Conservation (phyloP, 2,329 filamentous ascomycete genomes). For the Xylaria polymorpha region DNA sequence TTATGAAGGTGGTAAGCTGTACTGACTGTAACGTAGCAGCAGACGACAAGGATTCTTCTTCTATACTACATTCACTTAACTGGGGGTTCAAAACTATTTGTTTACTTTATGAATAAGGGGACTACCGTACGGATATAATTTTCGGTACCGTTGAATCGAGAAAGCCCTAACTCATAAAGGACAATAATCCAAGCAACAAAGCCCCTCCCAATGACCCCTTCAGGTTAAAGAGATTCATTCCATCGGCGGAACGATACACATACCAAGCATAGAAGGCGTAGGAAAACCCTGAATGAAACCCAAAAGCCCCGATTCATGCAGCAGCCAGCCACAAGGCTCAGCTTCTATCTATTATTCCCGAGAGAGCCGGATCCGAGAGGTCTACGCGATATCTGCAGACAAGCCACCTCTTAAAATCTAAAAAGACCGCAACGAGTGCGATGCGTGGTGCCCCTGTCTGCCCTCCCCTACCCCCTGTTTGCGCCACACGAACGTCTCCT, state of each 20-base stretch:
- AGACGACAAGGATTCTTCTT: neutral
- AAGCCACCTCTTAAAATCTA: neutral
- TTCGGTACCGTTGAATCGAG: neutral
- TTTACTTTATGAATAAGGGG: neutral
- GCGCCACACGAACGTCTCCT: neutral
- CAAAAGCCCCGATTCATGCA: neutral
- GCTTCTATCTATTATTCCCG: neutral
- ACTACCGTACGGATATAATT: neutral
- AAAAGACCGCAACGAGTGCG: neutral
- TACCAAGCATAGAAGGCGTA: neutral
- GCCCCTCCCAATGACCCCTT: neutral
- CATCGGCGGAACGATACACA: neutral
- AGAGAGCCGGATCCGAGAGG: neutral
- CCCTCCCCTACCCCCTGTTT: neutral
- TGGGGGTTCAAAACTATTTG: neutral
- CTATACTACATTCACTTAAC: too few relatives aligned
- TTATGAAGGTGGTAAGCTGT: neutral
- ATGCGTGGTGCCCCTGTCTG: too few relatives aligned
- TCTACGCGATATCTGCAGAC: conserved; percentile 3
- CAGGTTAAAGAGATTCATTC: too few relatives aligned
- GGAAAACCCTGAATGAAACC: too few relatives aligned
- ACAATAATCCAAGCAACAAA: neutral
- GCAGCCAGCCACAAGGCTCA: neutral
- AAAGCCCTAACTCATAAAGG: neutral
- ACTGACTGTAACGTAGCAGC: conserved; percentile 1